A percentile compares a stretch with the other conserved stretches of the same genome.
Evolutionary conservation across 2,329 filamentous ascomycete species (phyloP).

Genomic region (Rutstroemia sp.): DNA sequence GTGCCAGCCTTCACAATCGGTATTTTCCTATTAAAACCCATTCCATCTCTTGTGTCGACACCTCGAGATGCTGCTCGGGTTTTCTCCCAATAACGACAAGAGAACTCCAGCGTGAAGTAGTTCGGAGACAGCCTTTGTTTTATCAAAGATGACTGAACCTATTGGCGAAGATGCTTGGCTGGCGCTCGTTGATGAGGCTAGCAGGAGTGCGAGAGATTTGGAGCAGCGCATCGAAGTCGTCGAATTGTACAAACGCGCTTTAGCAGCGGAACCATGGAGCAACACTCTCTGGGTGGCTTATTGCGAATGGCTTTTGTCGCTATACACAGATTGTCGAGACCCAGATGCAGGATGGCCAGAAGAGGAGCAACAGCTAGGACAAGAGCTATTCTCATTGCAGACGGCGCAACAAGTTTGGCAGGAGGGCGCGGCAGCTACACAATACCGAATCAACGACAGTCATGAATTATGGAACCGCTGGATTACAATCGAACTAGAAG

Average conservation of each 20-base stretch:
- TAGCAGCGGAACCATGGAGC: constrained; percentile 65
- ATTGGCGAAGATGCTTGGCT: constrained; percentile 73
- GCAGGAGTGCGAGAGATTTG: constrained; percentile 49
- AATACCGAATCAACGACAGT: constrained; percentile 69
- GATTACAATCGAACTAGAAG: constrained; percentile 62
- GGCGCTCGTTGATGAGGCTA: constrained; percentile 68
- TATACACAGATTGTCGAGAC: constrained; percentile 58
- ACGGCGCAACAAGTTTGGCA: constrained; percentile 62
- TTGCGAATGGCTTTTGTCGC: constrained; percentile 68
- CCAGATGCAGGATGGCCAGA: constrained; percentile 49
- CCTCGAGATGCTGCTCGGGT: constrained; percentile 11
- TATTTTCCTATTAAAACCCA: background rate
- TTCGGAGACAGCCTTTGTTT: constrained; percentile 6
- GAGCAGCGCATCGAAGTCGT: constrained; percentile 63
- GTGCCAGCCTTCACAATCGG: background rate
- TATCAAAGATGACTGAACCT: constrained; percentile 35
- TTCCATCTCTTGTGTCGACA: background rate
- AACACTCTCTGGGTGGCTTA: constrained; percentile 70
- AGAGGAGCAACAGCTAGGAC: constrained; percentile 62
- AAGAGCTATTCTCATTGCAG: constrained; percentile 64
- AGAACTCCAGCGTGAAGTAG: constrained; percentile 9
- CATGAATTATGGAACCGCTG: constrained; percentile 75
- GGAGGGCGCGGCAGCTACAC: constrained; percentile 62
- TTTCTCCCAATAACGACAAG: constrained; percentile 8
- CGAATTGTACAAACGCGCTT: constrained; percentile 65